Base-by-base conservation (phyloP, 495 filamentous ascomycete species). In the Tuber borchii region DNA sequence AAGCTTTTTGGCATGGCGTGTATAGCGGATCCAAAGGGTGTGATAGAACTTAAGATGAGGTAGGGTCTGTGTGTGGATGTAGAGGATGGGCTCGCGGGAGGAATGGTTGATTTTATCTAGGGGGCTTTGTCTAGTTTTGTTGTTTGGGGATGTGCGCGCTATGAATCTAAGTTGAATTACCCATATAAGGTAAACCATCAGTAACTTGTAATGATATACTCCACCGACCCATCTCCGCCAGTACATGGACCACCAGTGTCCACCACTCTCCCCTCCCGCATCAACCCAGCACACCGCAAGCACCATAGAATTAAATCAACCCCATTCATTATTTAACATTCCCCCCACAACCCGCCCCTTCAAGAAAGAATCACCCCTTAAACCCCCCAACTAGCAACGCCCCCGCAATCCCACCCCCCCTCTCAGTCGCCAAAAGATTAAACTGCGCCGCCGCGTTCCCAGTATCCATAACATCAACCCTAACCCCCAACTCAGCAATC, bases 381-480 rank as follows among this genome's bases (percentile, higher is more conserved):
- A 83, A 83, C 69, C 72, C 78, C 22, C 76, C 74, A 73, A 79
- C 76, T 61, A 99, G 87, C 86, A 99, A 83, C 20, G 95, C 95
- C 16, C 93, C 95, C 45, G 93, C 95, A 71, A 98, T 90, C 83
- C 92, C 89, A 31, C 86, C 84, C 17, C 94, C 89, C 70, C 93
- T 86, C 86, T 97, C 93, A 69, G 93, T 96, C 65, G 91, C 93
- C 70, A 97, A 85, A 79, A 97, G 79, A 83, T 97, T 97, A 81
- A 92, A 97, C 86, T 94, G 93, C 73, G 93, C 91, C 26, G 94
- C 94, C 34, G 95, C 95, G 85, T 97, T 97, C 75, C 93, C 86
- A 48, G 95, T 99, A 86, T 97, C 95, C 83, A 93, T 88, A 19
- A 97, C 88, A 80, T 99, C 95, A 42, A 98, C 86, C 76, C 93